Evolutionary conservation across 1,284 basidiomycete species (phyloP).

Genomic region (Trametes polyzona): DNA sequence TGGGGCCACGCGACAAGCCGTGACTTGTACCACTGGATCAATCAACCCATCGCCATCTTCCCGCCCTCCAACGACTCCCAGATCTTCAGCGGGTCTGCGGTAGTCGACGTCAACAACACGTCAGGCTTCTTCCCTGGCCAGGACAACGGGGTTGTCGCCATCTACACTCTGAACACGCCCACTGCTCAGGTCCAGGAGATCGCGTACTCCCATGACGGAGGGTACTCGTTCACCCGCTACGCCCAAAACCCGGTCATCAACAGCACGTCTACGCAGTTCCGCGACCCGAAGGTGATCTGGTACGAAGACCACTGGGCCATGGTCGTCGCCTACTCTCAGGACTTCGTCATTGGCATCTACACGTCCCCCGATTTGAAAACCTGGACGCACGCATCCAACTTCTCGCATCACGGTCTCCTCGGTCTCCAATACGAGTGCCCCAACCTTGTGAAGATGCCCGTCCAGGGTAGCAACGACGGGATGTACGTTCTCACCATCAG

Average conservation of each 20-base stretch:
- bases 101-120: conserved; percentile 22
- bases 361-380: conserved; percentile 19
- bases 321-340: conserved; percentile 16
- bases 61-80: conserved; percentile 16
- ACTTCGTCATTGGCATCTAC: conserved; percentile 19
- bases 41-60: conserved; percentile 22
- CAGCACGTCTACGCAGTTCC: conserved; percentile 18
- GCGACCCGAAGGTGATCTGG: conserved; percentile 26
- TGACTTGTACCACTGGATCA: conserved; percentile 22
- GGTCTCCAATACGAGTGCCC: conserved; percentile 22
- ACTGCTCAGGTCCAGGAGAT: conserved; percentile 20
- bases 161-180: conserved; percentile 24
- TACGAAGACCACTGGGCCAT: conserved; percentile 19
- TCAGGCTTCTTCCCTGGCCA: conserved; percentile 24
- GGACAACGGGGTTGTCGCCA: conserved; percentile 22
- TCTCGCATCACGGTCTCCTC: conserved; percentile 13
- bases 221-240: conserved; percentile 22
- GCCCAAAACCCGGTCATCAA: conserved; percentile 20
- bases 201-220: conserved; percentile 21
- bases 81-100: conserved; percentile 21
- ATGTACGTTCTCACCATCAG: conserved; percentile 20
- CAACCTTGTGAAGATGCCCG: conserved; percentile 21
- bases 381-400: conserved; percentile 23
- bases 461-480: conserved; percentile 6
- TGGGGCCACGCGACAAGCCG: conserved; percentile 24